A percentile compares a stretch with the other conserved stretches of the same genome.
Conservation (phyloP, 768 basidiomycete species). For the Cystofilobasidium capitatum region DNA sequence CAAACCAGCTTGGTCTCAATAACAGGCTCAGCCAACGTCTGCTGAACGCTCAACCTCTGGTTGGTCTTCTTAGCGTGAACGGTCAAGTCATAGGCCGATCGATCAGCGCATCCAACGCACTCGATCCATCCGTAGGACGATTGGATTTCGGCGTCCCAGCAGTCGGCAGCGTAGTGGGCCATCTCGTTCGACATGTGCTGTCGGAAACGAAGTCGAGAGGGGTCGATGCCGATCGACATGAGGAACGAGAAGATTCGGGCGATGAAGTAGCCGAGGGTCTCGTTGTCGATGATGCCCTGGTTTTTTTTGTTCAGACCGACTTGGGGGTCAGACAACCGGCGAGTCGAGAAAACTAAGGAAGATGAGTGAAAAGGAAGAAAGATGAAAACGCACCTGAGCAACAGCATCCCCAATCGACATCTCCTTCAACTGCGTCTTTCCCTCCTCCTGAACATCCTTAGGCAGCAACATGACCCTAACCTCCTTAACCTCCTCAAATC, state of each 20-base stretch:
- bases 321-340: no score
- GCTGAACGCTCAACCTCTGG: constrained; percentile 70
- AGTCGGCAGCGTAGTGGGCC: constrained; percentile 98
- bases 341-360: no score
- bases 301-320: no score
- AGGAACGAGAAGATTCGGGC: constrained; percentile 85
- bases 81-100: constrained; percentile 88
- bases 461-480: constrained; percentile 67
- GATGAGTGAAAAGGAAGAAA: no score
- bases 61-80: constrained; percentile 82
- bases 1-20: constrained; percentile 68
- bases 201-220: constrained; percentile 72
- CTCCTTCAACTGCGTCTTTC: constrained; percentile 53
- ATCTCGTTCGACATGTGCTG: constrained; percentile 99
- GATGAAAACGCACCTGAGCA: constrained; percentile 41
- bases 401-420: constrained; percentile 87
- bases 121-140: constrained; percentile 93
- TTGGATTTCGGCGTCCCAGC: constrained; percentile 98
- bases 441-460: constrained; percentile 69
- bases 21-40: constrained; percentile 75
- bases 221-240: constrained; percentile 79
- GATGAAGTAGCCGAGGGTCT: constrained; percentile 95
- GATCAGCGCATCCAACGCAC: constrained; percentile 97
- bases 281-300: constrained; percentile 77
- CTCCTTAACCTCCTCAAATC: constrained; percentile 72